A percentile compares a stretch with the other conserved stretches of the same genome.
Evolutionary conservation across 441 rosid species (phyloP).

Genomic region (Mallotus japonicus): DNA sequence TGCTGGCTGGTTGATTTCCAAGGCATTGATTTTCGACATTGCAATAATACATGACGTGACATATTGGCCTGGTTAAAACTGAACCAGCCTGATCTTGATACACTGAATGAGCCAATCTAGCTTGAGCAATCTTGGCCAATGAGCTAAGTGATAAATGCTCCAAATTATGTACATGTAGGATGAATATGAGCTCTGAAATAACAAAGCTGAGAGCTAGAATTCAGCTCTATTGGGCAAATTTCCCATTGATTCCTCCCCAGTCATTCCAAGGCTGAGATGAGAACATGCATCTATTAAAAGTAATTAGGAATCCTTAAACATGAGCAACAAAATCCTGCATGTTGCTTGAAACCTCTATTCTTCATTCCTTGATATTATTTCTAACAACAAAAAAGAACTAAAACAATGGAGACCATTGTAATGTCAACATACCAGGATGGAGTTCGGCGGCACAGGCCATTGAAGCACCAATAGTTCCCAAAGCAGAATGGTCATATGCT

Average conservation of each 20-base stretch:
- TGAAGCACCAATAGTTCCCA: slow-evolving; percentile 71
- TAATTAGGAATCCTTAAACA: background rate
- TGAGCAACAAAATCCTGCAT: background rate
- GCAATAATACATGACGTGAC: background rate
- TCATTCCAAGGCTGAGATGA: background rate
- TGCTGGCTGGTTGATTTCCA: background rate
- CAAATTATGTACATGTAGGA: background rate
- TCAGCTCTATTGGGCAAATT: background rate
- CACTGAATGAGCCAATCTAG: background rate
- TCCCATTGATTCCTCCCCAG: background rate
- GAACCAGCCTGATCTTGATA: background rate
- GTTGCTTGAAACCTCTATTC: background rate
- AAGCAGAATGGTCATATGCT: slow-evolving; percentile 80
- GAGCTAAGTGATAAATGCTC: background rate
- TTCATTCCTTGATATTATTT: background rate
- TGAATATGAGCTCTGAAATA: background rate
- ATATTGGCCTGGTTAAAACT: background rate
- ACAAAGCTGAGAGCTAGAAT: background rate
- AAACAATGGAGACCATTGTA: background rate
- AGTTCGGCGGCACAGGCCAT: slow-evolving; percentile 83
- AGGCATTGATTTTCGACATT: background rate
- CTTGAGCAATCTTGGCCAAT: background rate
- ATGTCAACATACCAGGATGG: slow-evolving; percentile 66
- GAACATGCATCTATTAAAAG: too few species aligned
- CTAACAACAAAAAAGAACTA: background rate